Evolutionary conservation across 371 early-diverging fungal species (phyloP).

Genomic region (Parasitella parasitica): DNA sequence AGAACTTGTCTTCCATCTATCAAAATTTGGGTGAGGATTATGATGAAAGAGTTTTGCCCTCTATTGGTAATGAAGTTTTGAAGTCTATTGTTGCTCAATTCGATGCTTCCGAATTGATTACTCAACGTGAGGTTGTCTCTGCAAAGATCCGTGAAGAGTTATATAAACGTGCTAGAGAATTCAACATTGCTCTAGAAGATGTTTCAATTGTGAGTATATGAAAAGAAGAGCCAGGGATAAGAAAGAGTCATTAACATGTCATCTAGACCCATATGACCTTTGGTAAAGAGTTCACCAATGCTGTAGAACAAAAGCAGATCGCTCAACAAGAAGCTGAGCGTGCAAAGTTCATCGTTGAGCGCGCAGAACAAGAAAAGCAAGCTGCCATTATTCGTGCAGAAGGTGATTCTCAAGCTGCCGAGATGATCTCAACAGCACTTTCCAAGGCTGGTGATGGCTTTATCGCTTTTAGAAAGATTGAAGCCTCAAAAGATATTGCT

Average conservation of each 20-base stretch:
- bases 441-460: slow-evolving; percentile 86
- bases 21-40: slow-evolving; percentile 94
- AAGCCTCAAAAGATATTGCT: slow-evolving; percentile 97
- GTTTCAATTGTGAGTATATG: slow-evolving; percentile 86
- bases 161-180: slow-evolving; percentile 90
- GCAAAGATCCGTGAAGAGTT: slow-evolving; percentile 93
- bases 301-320: slow-evolving; percentile 91
- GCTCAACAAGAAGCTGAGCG: slow-evolving; percentile 98
- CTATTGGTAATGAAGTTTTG: slow-evolving; percentile 98
- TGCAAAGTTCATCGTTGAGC: slow-evolving; percentile 90
- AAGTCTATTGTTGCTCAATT: slow-evolving; percentile 99
- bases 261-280: slow-evolving; percentile 93
- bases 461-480: slow-evolving; percentile 94
- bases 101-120: slow-evolving; percentile 96
- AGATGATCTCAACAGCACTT: slow-evolving; percentile 84
- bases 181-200: slow-evolving; percentile 95
- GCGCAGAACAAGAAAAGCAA: slow-evolving; percentile 96
- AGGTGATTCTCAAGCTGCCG: slow-evolving; percentile 94
- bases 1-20: slow-evolving; percentile 81
- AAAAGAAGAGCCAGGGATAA: not conserved
- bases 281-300: slow-evolving; percentile 95
- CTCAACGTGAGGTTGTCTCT: slow-evolving; percentile 97
- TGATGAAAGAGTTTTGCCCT: slow-evolving; percentile 96
- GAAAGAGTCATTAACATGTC: not conserved
- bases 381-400: slow-evolving; percentile 98